phyloP scores from a whole-genome alignment of 805 yeast genomes.

The Cephaloascus fragrans region DNA sequence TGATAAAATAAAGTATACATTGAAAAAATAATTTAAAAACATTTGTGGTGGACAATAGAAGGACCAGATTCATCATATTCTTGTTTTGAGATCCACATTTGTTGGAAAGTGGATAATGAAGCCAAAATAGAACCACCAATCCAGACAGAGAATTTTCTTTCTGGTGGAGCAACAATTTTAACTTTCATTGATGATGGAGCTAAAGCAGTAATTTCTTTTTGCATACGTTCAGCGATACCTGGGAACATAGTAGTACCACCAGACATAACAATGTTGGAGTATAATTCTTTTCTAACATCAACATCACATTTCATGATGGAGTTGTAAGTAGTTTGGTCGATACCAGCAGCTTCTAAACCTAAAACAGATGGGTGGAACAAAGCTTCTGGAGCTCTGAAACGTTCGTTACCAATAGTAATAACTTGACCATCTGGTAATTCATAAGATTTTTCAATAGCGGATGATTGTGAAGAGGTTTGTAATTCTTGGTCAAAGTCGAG shows the following conservation, averaged over 20 bases:
- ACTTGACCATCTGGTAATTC: conserved; percentile 99
- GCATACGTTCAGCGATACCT: conserved; percentile 99
- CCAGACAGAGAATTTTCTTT: conserved; percentile 99
- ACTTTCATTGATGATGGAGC: conserved; percentile 99
- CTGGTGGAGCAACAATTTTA: conserved; percentile 98
- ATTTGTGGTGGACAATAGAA: conserved; percentile 94
- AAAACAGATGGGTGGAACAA: conserved; percentile 95
- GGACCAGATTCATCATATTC: conserved; percentile 99
- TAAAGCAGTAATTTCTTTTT: conserved; percentile 98
- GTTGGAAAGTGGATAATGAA: conserved; percentile 98
- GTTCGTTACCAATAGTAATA: conserved; percentile 98
- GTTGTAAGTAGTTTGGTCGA: conserved; percentile 94
- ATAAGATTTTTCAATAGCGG: conserved; percentile 96
- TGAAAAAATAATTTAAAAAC: conserved; percentile 47
- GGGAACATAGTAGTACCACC: conserved; percentile 99
- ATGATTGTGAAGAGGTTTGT: conserved; percentile 98
- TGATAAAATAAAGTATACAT: not conserved
- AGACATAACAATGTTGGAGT: conserved; percentile 98
- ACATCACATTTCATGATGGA: conserved; percentile 98
- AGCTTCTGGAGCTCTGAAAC: conserved; percentile 99
- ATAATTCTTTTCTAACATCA: conserved; percentile 97
- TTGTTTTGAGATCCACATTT: conserved; percentile 99
- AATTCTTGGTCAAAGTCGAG: conserved; percentile 98
- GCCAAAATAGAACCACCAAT: conserved; percentile 99
- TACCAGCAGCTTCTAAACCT: conserved; percentile 93